A percentile compares a stretch with the other conserved stretches of the same genome.
These are phyloP conservation scores for Lavandula angustifolia DNA, from an alignment of 257 asterid genomes.

Conservation along the genomic window DNA sequence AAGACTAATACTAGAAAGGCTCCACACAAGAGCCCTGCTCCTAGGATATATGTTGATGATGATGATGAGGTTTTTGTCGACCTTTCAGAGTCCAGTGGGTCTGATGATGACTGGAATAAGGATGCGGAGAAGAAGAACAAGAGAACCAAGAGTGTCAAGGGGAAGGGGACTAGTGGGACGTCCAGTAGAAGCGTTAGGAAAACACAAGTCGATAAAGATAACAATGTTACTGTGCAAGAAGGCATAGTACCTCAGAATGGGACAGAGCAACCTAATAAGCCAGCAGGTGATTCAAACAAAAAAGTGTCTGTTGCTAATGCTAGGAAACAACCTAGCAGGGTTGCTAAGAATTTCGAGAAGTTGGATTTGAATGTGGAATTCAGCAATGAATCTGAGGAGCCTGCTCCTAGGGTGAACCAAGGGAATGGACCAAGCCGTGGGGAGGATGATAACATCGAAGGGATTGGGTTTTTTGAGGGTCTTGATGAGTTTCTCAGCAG, in stretches of 20 bases:
- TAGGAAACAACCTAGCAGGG: slow-evolving; percentile 34
- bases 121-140: slow-evolving; percentile 38
- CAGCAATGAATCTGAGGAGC: slow-evolving; percentile 64
- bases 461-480: slow-evolving; percentile 73
- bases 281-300: background rate
- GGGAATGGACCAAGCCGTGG: slow-evolving; percentile 33
- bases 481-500: slow-evolving; percentile 74
- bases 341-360: slow-evolving; percentile 45
- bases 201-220: background rate
- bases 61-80: slow-evolving; percentile 55
- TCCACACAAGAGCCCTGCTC: background rate
- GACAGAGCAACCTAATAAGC: slow-evolving; percentile 24
- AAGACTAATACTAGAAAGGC: background rate
- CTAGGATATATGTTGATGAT: slow-evolving; percentile 41
- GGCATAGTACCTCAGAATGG: slow-evolving; percentile 34
- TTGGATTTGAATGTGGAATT: slow-evolving; percentile 70
- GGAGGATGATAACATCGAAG: slow-evolving; percentile 68
- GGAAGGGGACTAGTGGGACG: slow-evolving; percentile 14
- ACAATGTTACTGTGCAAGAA: background rate
- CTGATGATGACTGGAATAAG: slow-evolving; percentile 63
- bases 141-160: slow-evolving; percentile 33
- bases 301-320: slow-evolving; percentile 31
- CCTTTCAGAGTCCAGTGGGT: slow-evolving; percentile 59
- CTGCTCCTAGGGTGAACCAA: slow-evolving; percentile 41
- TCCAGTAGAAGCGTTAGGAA: background rate